Percentiles rank a stretch among this genome's conserved stretches.
These are phyloP conservation scores for Teunomyces atbi DNA, from an alignment of 805 yeast species.

Conservation along the genomic window DNA sequence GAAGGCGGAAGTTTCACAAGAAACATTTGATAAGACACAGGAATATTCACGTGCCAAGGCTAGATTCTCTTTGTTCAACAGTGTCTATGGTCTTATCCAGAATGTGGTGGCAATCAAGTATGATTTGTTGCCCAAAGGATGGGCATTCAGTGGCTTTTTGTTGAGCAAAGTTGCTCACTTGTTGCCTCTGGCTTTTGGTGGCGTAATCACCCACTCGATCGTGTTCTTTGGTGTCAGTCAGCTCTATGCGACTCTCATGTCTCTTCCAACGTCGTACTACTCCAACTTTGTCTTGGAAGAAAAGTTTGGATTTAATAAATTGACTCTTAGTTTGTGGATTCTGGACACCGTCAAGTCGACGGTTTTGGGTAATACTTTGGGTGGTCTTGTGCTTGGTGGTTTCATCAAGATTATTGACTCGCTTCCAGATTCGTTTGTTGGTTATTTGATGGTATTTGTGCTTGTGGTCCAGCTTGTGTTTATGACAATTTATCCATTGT, in stretches of 20 bases:
- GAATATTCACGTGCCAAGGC: conserved; percentile 79
- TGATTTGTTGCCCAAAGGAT: conserved; percentile 47
- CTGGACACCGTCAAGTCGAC: conserved; percentile 66
- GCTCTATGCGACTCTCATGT: conserved; percentile 51
- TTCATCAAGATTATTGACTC: conserved; percentile 78
- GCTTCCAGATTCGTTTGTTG: conserved; percentile 78
- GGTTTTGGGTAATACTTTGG: conserved; percentile 53
- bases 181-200: conserved; percentile 42
- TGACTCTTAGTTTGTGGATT: conserved; percentile 69
- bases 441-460: conserved; percentile 72
- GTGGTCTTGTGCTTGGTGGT: conserved; percentile 70
- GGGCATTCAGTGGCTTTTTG: conserved; percentile 54
- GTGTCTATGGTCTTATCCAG: conserved; percentile 50
- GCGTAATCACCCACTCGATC: conserved; percentile 70
- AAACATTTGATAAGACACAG: conserved; percentile 74
- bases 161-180: conserved; percentile 52
- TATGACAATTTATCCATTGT: conserved; percentile 75
- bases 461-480: conserved; percentile 69
- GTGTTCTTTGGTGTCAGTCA: conserved; percentile 54
- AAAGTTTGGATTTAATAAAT: conserved; percentile 88
- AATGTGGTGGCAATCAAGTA: conserved; percentile 57
- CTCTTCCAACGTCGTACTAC: conserved; percentile 72
- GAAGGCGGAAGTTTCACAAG: conserved; percentile 63
- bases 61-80: conserved; percentile 58
- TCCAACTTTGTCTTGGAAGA: conserved; percentile 87